phyloP scores from a whole-genome alignment of 164 flowering plant species.

The Vitis amurensis region DNA sequence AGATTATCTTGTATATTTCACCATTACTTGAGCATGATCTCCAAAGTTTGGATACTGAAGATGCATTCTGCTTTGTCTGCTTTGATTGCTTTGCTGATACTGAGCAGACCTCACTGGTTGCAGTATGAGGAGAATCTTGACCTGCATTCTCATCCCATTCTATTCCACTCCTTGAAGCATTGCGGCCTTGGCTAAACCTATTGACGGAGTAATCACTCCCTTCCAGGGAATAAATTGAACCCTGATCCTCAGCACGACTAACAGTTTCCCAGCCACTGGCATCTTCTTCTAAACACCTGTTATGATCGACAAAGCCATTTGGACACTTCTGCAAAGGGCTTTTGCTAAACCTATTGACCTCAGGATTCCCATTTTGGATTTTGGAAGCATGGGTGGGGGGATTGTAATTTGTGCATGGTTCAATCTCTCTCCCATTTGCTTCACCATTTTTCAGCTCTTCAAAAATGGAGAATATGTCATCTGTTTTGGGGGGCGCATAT shows the following conservation, averaged over 20 bases:
- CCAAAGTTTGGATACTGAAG: constrained; percentile 83
- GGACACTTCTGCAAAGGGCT: constrained; percentile 29
- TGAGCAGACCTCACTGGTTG: constrained; percentile 62
- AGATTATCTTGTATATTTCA: constrained; percentile 58
- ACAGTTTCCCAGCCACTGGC: constrained; percentile 98
- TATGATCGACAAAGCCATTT: constrained; percentile 28
- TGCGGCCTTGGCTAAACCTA: constrained; percentile 46
- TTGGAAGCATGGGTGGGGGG: constrained; percentile 67
- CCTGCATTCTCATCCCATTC: constrained; percentile 74
- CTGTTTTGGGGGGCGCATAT: constrained; percentile 59
- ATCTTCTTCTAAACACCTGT: constrained; percentile 68
- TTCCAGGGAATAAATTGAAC: constrained; percentile 77
- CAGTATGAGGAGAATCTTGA: constrained; percentile 46
- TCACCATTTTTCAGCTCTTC: constrained; percentile 59
- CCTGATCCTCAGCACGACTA: constrained; percentile 81
- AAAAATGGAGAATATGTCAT: constrained; percentile 59
- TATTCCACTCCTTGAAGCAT: constrained; percentile 55
- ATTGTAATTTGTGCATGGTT: constrained; percentile 51
- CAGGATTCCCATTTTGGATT: constrained; percentile 61
- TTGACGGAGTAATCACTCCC: constrained; percentile 70
- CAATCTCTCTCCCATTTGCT: constrained; percentile 56
- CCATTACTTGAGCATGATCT: constrained; percentile 57
- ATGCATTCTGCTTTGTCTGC: constrained; percentile 30
- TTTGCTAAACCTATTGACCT: constrained; percentile 29
- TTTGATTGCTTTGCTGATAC: constrained; percentile 42